Evolutionary conservation across 495 filamentous ascomycete species (phyloP).

Genomic region (Ramalina peruviana): DNA sequence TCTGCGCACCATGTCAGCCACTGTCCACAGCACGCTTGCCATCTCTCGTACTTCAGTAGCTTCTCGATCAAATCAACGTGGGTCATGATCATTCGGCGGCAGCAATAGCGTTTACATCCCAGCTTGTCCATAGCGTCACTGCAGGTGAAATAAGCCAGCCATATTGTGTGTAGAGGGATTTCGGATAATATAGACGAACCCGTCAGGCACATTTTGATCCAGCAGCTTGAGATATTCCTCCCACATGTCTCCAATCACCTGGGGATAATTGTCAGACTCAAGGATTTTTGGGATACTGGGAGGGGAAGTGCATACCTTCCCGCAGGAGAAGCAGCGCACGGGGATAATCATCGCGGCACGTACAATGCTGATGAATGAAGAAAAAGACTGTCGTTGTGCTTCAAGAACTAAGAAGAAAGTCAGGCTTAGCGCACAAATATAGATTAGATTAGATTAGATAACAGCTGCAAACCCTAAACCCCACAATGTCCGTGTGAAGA

Average conservation of each 20-base stretch:
- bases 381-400: not conserved
- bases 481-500: too few species aligned
- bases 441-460: too few species aligned
- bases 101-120: conserved; percentile 91
- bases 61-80: conserved; percentile 99
- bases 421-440: not conserved
- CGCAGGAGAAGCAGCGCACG: conserved; percentile 95
- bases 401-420: not conserved
- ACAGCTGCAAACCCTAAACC: too few species aligned
- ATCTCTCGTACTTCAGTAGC: conserved; percentile 58
- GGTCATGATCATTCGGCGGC: conserved; percentile 98
- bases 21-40: not conserved
- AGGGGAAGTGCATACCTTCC: conserved; percentile 54
- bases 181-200: conserved; percentile 35
- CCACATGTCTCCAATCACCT: conserved; percentile 97
- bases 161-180: not conserved
- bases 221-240: conserved; percentile 78
- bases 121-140: conserved; percentile 91
- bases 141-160: conserved; percentile 3
- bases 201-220: conserved; percentile 61
- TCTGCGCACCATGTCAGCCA: not conserved
- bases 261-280: conserved; percentile 9
- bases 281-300: not conserved
- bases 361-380: not conserved
- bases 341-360: conserved; percentile 78